These are phyloP conservation scores for Colletotrichum lentis DNA, from an alignment of 2,329 filamentous ascomycete species.

Conservation along the genomic window DNA sequence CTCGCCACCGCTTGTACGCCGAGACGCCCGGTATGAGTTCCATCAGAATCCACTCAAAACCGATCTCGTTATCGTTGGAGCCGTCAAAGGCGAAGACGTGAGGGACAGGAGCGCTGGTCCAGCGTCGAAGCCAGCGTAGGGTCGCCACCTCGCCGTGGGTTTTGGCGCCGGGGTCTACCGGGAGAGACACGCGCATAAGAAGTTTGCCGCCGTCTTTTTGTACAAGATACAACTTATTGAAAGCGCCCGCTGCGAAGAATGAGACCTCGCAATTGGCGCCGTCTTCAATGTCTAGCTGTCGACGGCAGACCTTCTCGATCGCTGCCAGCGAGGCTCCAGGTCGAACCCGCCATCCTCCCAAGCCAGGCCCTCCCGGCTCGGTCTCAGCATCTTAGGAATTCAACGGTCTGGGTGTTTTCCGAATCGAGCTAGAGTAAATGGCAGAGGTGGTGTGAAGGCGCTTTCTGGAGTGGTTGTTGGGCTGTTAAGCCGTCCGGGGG, in stretches of 20 bases:
- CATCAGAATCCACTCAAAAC: conserved; percentile 54
- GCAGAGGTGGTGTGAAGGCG: too few relatives aligned
- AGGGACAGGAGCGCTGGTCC: conserved; percentile 48
- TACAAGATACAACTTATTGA: conserved; percentile 43
- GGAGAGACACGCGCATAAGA: conserved; percentile 49
- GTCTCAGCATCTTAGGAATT: too few relatives aligned
- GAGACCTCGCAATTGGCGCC: conserved; percentile 34
- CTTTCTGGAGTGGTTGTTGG: too few relatives aligned
- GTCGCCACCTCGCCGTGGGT: conserved; percentile 51
- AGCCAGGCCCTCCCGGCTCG: conserved; percentile 18
- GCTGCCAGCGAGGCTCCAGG: conserved; percentile 34
- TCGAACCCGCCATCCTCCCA: conserved; percentile 34
- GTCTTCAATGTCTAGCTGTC: conserved; percentile 19
- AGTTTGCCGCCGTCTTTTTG: background rate
- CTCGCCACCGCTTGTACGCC: conserved; percentile 41
- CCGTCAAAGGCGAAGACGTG: conserved; percentile 47
- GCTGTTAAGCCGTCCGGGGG: too few relatives aligned
- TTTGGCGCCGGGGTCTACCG: conserved; percentile 49
- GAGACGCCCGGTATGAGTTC: conserved; percentile 43
- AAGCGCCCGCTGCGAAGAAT: conserved; percentile 35
- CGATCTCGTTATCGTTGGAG: conserved; percentile 46
- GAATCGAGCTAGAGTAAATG: too few relatives aligned
- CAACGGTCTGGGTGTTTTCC: too few relatives aligned
- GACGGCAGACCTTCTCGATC: conserved; percentile 36
- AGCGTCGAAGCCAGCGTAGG: conserved; percentile 44